phyloP scores from a whole-genome alignment of 2,329 filamentous ascomycete genomes.

The Leptographium flavum region DNA sequence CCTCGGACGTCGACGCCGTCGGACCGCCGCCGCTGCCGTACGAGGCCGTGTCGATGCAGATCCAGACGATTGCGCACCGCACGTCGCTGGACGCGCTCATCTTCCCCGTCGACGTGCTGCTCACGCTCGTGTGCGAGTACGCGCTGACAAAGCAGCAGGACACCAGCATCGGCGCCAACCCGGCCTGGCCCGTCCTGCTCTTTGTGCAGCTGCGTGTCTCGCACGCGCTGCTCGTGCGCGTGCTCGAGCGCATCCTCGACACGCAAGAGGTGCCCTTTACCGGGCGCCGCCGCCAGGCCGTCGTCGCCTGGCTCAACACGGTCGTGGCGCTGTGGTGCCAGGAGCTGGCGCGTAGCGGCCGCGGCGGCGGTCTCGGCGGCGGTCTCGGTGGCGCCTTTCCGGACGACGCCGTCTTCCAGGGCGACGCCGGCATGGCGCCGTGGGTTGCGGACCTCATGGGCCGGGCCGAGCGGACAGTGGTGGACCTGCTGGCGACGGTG shows the following conservation, averaged over 20 bases:
- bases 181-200: conserved; percentile 41
- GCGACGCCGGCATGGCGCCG: conserved; percentile 22
- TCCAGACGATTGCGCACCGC: conserved; percentile 50
- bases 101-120: conserved; percentile 46
- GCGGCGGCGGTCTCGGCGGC: no score
- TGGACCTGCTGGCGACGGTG: conserved; percentile 20
- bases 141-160: conserved; percentile 44
- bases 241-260: conserved; percentile 43
- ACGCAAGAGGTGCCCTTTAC: conserved; percentile 45
- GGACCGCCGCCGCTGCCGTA: conserved; percentile 43
- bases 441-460: conserved; percentile 36
- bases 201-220: conserved; percentile 42
- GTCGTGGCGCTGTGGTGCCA: conserved; percentile 34
- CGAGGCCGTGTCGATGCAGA: conserved; percentile 51
- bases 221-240: conserved; percentile 39
- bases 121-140: conserved; percentile 50
- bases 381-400: no score
- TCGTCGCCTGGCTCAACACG: conserved; percentile 40
- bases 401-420: no score
- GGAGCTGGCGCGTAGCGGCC: conserved; percentile 31
- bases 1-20: conserved; percentile 13
- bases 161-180: conserved; percentile 39
- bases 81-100: conserved; percentile 51
- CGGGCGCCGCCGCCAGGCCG: conserved; percentile 30
- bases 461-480: conserved; percentile 32